phyloP scores from a whole-genome alignment of 75 land plant genomes.

The Cupressus sempervirens region DNA sequence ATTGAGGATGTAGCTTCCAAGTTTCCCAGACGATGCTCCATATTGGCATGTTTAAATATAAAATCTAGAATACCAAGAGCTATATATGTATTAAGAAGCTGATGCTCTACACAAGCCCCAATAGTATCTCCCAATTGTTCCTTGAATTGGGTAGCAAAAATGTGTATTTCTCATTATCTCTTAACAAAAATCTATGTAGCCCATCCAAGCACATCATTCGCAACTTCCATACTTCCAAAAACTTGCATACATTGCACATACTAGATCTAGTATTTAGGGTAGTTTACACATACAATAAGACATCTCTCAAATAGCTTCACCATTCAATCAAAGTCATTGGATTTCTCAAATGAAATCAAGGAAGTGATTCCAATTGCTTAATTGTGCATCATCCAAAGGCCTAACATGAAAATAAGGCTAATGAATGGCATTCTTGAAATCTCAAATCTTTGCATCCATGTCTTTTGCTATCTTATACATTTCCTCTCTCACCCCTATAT shows the following conservation, averaged over 20 bases:
- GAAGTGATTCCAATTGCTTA: slow-evolving; percentile 93
- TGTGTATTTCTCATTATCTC: slow-evolving; percentile 91
- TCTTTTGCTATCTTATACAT: slow-evolving; percentile 90
- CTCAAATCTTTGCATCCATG: slow-evolving; percentile 83
- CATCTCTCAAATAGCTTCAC: slow-evolving; percentile 92
- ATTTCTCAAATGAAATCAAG: slow-evolving; percentile 91
- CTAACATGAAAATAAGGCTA: slow-evolving; percentile 97
- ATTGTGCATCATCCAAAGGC: slow-evolving; percentile 82
- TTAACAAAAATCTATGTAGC: slow-evolving; percentile 91
- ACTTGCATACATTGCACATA: slow-evolving; percentile 83
- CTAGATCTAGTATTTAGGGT: slow-evolving; percentile 93
- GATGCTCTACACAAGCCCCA: slow-evolving; percentile 77
- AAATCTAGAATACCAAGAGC: slow-evolving; percentile 87
- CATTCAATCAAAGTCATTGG: slow-evolving; percentile 72
- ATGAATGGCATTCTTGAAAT: slow-evolving; percentile 90
- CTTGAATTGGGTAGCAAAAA: slow-evolving; percentile 86
- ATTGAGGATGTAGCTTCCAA: slow-evolving; percentile 61
- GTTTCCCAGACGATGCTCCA: slow-evolving; percentile 85
- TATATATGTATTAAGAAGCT: slow-evolving; percentile 58
- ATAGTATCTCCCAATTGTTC: slow-evolving; percentile 67
- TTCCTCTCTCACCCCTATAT: slow-evolving; percentile 73
- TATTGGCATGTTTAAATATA: slow-evolving; percentile 82
- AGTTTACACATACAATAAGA: slow-evolving; percentile 96
- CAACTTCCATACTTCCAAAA: slow-evolving; percentile 71
- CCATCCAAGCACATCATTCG: slow-evolving; percentile 79